Conservation (phyloP, 2,329 filamentous ascomycete species). For the Furcasterigmium sp. region DNA sequence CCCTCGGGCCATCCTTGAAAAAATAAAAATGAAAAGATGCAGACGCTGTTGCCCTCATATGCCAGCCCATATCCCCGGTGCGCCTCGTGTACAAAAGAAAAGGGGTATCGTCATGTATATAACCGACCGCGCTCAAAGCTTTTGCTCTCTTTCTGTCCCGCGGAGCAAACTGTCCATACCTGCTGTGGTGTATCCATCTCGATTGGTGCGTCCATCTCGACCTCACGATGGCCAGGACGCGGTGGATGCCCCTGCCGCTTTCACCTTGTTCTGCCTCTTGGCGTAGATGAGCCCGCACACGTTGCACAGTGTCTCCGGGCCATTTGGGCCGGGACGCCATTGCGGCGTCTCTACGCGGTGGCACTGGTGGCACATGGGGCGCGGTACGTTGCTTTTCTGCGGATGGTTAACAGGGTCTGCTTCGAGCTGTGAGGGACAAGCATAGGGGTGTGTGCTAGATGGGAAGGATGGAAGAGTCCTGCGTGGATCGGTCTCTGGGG, state of each 20-base stretch:
- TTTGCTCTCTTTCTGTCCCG: too few species aligned
- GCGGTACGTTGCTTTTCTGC: slow-evolving; percentile 16
- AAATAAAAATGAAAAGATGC: too few species aligned
- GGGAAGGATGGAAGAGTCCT: background rate
- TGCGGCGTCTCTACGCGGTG: slow-evolving; percentile 71
- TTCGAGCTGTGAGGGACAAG: background rate
- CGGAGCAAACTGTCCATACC: background rate
- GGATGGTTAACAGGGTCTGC: background rate
- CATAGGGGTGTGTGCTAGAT: background rate
- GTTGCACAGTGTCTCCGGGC: slow-evolving; percentile 67
- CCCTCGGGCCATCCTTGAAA: too few species aligned
- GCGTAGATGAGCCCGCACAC: slow-evolving; percentile 57
- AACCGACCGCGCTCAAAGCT: background rate
- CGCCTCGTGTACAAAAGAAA: background rate
- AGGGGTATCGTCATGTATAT: background rate
- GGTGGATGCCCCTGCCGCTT: background rate
- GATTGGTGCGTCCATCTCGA: background rate
- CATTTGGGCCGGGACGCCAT: slow-evolving; percentile 70
- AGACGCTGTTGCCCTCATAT: too few species aligned
- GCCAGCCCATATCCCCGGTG: too few species aligned
- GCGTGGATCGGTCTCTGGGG: too few species aligned
- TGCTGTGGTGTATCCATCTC: background rate
- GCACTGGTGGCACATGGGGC: slow-evolving; percentile 33
- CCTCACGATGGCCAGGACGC: background rate
- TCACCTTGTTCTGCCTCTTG: slow-evolving; percentile 14